Percentiles rank a stretch among this genome's conserved stretches.
These are phyloP conservation scores for Phytophthora brassicae DNA, from an alignment of 352 stramenopile species.

Conservation along the genomic window DNA sequence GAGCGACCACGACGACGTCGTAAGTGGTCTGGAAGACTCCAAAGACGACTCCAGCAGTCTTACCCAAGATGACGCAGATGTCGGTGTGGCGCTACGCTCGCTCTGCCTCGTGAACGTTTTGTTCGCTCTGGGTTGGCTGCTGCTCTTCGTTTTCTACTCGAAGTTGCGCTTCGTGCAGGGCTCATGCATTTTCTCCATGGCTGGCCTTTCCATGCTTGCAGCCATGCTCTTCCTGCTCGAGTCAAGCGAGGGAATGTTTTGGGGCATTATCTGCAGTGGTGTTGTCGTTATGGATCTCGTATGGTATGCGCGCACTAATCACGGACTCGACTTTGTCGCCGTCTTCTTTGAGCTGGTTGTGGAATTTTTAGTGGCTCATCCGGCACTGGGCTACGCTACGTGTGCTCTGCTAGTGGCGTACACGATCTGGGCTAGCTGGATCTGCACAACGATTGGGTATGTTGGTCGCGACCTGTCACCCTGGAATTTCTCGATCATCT, in stretches of 20 bases:
- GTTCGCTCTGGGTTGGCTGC: slow-evolving; percentile 67
- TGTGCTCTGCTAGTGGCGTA: slow-evolving; percentile 55
- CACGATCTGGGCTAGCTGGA: slow-evolving; percentile 79
- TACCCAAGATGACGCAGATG: slow-evolving; percentile 38
- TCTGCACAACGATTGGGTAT: slow-evolving; percentile 75
- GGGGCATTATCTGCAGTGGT: slow-evolving; percentile 43
- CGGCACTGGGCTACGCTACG: slow-evolving; percentile 58
- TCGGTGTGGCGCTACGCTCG: slow-evolving; percentile 59
- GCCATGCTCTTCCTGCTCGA: slow-evolving; percentile 59
- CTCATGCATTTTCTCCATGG: slow-evolving; percentile 67
- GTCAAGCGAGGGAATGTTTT: slow-evolving; percentile 46
- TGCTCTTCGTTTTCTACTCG: slow-evolving; percentile 74
- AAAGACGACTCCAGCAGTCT: too few relatives aligned
- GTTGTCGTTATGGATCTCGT: slow-evolving; percentile 57
- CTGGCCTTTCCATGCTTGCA: slow-evolving; percentile 51
- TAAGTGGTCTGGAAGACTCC: slow-evolving; percentile 23
- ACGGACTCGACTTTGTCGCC: slow-evolving; percentile 77
- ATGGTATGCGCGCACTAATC: slow-evolving; percentile 71
- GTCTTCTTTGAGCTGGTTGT: slow-evolving; percentile 86
- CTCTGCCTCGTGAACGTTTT: slow-evolving; percentile 73
- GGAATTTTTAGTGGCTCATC: slow-evolving; percentile 58
- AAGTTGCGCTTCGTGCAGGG: slow-evolving; percentile 75
- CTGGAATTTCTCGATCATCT: slow-evolving; percentile 72
- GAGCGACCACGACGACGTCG: slow-evolving; percentile 29
- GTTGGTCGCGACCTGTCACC: slow-evolving; percentile 61